phyloP scores from a whole-genome alignment of 2,329 filamentous ascomycete species.

The Pezicula carpinea region DNA sequence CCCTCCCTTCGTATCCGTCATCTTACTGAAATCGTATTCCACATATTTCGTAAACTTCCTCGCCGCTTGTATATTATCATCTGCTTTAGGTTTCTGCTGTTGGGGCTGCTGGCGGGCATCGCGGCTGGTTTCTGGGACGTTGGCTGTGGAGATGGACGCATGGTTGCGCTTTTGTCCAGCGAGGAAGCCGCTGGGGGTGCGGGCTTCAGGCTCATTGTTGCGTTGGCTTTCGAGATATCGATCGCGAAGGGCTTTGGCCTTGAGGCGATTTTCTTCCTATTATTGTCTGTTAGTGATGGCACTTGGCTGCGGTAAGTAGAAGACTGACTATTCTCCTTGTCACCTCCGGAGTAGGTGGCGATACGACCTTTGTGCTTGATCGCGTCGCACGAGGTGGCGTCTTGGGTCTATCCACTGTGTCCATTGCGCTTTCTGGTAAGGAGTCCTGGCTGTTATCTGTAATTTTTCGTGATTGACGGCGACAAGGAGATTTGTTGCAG shows the following conservation, averaged over 20 bases:
- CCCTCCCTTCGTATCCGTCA: constrained; percentile 96
- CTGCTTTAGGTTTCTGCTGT: constrained; percentile 1
- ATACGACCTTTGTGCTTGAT: constrained; percentile 16
- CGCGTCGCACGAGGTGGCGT: neutral
- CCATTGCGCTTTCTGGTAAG: neutral
- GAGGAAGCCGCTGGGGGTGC: constrained; percentile 65
- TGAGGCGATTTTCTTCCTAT: constrained; percentile 82
- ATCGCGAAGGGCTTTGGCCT: constrained; percentile 80
- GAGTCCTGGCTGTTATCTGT: neutral
- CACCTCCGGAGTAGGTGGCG: constrained; percentile 50
- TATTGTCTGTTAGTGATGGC: constrained; percentile 1
- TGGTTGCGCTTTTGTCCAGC: constrained; percentile 69
- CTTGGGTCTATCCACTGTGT: neutral
- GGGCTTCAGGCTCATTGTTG: constrained; percentile 31
- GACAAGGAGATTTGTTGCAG: neutral
- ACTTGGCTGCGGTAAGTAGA: neutral
- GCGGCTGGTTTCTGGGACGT: constrained; percentile 55
- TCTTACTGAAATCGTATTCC: constrained; percentile 96
- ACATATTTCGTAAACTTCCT: constrained; percentile 91
- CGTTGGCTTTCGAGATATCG: constrained; percentile 56
- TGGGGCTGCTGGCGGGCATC: constrained; percentile 51
- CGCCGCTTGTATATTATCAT: constrained; percentile 52
- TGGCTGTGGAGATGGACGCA: constrained; percentile 53
- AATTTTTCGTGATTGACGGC: neutral
- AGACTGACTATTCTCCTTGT: constrained; percentile 49